phyloP scores from a whole-genome alignment of 1,284 basidiomycete species.

The Neolentinus lepideus region DNA sequence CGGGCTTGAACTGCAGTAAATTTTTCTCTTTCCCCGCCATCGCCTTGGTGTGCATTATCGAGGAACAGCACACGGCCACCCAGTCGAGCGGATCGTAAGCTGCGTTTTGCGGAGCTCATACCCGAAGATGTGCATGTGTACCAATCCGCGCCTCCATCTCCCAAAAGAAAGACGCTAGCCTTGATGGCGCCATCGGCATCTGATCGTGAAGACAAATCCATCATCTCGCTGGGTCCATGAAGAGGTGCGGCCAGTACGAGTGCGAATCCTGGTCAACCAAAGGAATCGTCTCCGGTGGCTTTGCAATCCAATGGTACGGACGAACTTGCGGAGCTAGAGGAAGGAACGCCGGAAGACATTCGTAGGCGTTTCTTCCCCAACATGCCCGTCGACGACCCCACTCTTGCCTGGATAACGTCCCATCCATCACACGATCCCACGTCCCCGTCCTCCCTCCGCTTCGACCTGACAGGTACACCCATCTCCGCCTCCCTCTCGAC shows the following conservation, averaged over 20 bases:
- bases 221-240: conserved; percentile 48
- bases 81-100: conserved; percentile 30
- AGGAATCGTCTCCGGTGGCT: neutral
- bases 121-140: conserved; percentile 63
- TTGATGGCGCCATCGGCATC: conserved; percentile 40
- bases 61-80: conserved; percentile 31
- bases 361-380: conserved; percentile 80
- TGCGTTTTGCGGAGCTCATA: conserved; percentile 49
- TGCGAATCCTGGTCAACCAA: neutral
- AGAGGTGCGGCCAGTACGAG: conserved; percentile 19
- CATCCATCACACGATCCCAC: conserved; percentile 15
- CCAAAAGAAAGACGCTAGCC: conserved; percentile 38
- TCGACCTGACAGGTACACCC: conserved; percentile 67
- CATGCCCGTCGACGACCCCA: conserved; percentile 59
- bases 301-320: neutral
- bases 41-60: conserved; percentile 9
- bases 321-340: conserved; percentile 44
- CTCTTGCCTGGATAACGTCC: conserved; percentile 69
- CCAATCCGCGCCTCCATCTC: conserved; percentile 71
- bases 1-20: no score
- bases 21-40: neutral
- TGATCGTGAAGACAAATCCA: conserved; percentile 25
- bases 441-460: conserved; percentile 39
- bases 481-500: conserved; percentile 47
- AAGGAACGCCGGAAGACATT: conserved; percentile 79